Evolutionary conservation across 2,329 filamentous ascomycete species (phyloP), one percentile per base, ranked within the genome.

Genomic region (Hypoxylon sp.): DNA sequence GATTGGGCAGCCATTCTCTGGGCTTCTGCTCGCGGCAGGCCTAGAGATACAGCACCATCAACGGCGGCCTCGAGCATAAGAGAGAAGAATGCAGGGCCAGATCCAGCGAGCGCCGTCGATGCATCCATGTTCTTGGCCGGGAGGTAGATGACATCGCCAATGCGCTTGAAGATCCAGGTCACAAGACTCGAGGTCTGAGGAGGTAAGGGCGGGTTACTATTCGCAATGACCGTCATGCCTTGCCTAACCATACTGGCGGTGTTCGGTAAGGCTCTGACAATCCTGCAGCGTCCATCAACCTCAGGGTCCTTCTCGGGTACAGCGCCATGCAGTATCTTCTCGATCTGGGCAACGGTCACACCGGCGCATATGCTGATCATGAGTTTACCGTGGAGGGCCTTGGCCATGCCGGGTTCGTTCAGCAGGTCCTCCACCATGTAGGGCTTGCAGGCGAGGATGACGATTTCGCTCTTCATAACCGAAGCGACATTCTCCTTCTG

Each of bases 191-290:
- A 82, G 31, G 85, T 85, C 17, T 83, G 80, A 1, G 84, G 77
- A 4, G 86, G 83, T 13, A 93, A 82, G 2, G 89, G 85, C 7
- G 90, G 88, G 7, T 82, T 84, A 6, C 86, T 84, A 50, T 86
- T 89, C 53, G 89, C 90, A 72, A 97, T 91, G 60, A 96, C 89
- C 3, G 91, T 95, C 92, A 96, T 96, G 73, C 88, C 90, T 80
- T 97, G 91, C 51, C 92, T 84, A 64, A 97, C 91, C 54, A 92
- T 86, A 27, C 90, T 90, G 10, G 93, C 93, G 0, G 92, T 95
- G 82, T 97, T 97, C 73, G 93, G 93, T 88, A 97, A 94, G 61
- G 91, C 93, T 33, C 93, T 86, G 3, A 97, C 90, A 49, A 96
- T 85, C 46, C 87, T 84, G 79, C 88, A 92, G 42, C 84, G 81